Conservation (phyloP, 1,284 basidiomycete genomes). For the Trichosporon asahii region DNA sequence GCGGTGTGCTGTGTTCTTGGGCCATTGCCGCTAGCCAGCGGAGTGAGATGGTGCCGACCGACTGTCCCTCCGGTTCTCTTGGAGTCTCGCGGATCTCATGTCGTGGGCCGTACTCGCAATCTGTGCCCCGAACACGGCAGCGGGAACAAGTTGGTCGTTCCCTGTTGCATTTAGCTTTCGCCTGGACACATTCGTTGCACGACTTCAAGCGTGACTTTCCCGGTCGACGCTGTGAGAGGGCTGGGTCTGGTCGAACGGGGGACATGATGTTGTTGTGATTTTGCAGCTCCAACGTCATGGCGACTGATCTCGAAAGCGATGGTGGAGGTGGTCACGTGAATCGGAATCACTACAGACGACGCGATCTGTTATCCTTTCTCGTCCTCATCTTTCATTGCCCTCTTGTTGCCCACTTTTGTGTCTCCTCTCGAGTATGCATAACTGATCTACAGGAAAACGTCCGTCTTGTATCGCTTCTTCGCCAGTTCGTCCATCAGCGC, state of each 20-base stretch:
- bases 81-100: background rate
- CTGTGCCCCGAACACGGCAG: background rate
- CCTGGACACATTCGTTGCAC: background rate
- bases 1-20: background rate
- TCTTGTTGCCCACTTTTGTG: no score
- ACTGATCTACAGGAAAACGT: background rate
- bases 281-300: no score
- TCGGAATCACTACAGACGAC: no score
- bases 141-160: background rate
- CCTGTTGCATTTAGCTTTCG: background rate
- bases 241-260: background rate
- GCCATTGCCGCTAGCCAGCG: conserved; percentile 1
- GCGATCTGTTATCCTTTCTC: no score
- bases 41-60: conserved; percentile 6
- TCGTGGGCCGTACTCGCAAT: background rate
- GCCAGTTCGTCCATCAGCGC: conserved; percentile 1
- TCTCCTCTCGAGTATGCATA: no score
- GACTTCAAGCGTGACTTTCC: no score
- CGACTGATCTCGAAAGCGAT: no score
- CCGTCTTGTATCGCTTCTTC: conserved; percentile 1
- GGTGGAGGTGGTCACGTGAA: no score
- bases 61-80: background rate
- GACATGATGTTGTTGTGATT: background rate
- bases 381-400: no score
- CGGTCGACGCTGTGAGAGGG: background rate